Evolutionary conservation across 768 basidiomycete species (phyloP).

Genomic region (Cystofilobasidium ferigula): DNA sequence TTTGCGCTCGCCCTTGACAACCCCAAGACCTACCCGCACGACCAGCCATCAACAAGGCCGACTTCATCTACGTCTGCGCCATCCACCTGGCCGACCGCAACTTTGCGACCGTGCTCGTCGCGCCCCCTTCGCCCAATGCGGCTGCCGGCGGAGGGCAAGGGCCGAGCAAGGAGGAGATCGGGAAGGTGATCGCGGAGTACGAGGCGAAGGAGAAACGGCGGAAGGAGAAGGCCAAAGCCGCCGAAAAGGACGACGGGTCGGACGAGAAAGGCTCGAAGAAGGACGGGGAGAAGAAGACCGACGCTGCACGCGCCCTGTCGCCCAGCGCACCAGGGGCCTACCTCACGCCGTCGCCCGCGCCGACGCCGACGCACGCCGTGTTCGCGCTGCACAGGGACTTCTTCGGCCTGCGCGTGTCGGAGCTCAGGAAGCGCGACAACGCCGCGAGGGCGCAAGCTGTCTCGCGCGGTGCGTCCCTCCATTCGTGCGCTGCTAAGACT

Average conservation of each 20-base stretch:
- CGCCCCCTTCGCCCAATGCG: neutral
- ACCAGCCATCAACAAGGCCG: slow-evolving; percentile 19
- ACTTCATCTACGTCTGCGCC: slow-evolving; percentile 22
- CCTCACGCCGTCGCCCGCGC: slow-evolving; percentile 3
- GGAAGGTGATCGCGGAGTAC: slow-evolving; percentile 22
- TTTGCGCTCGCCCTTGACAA: too few species aligned
- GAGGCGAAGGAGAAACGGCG: slow-evolving; percentile 12
- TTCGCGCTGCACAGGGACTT: slow-evolving; percentile 16
- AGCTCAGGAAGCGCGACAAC: slow-evolving; percentile 14
- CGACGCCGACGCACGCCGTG: neutral
- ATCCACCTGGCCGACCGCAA: slow-evolving; percentile 18
- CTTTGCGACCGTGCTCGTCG: slow-evolving; percentile 12
- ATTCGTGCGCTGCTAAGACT: neutral
- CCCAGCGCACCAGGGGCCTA: too few species aligned
- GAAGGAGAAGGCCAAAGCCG: neutral
- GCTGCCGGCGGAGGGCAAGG: too few species aligned
- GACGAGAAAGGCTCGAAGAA: neutral
- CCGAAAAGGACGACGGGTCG: neutral
- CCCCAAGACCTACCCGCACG: too few species aligned
- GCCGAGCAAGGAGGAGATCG: slow-evolving; percentile 23
- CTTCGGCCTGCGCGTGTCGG: slow-evolving; percentile 10
- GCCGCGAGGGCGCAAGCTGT: slow-evolving; percentile 10
- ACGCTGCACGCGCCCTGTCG: neutral
- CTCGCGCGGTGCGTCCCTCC: slow-evolving; percentile 6
- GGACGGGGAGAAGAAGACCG: neutral